These are phyloP conservation scores for Marchantia polymorpha DNA, from an alignment of 225 moss, liverwort and hornwort species.

Conservation along the genomic window DNA sequence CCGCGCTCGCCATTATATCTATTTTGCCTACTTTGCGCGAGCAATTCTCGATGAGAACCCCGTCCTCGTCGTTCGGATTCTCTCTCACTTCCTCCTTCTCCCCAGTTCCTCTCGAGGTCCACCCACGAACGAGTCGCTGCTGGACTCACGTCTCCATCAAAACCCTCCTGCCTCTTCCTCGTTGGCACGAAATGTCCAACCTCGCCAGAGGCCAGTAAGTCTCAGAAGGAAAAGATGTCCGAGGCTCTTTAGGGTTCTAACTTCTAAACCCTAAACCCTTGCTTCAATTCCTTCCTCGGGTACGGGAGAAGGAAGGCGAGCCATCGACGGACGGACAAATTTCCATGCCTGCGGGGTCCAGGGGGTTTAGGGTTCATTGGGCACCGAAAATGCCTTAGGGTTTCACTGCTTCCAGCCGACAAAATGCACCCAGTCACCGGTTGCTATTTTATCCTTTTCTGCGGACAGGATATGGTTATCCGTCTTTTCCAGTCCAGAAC, in stretches of 20 bases:
- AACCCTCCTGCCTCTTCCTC: background rate
- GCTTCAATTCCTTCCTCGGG: background rate
- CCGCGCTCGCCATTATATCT: constrained; percentile 57
- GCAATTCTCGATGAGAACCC: background rate
- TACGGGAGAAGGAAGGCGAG: background rate
- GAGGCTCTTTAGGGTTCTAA: background rate
- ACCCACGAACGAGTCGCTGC: too few relatives aligned
- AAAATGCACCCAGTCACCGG: background rate
- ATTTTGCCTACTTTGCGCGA: background rate
- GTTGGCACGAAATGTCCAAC: background rate
- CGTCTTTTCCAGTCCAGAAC: too few relatives aligned
- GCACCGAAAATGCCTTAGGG: background rate
- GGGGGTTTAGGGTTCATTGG: constrained; percentile 20
- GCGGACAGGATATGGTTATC: too few relatives aligned
- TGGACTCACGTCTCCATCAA: too few relatives aligned
- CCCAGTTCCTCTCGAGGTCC: background rate
- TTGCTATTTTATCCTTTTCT: too few relatives aligned
- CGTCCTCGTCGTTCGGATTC: background rate
- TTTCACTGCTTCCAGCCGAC: constrained; percentile 1
- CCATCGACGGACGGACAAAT: background rate
- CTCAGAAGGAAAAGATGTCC: background rate
- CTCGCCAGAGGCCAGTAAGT: background rate
- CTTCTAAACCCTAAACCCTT: constrained; percentile 27
- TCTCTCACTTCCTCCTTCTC: too few relatives aligned
- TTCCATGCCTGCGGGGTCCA: background rate